These are phyloP conservation scores for Pseudonitzschia multistriata DNA, from an alignment of 108 stramenopile species.

Conservation along the genomic window DNA sequence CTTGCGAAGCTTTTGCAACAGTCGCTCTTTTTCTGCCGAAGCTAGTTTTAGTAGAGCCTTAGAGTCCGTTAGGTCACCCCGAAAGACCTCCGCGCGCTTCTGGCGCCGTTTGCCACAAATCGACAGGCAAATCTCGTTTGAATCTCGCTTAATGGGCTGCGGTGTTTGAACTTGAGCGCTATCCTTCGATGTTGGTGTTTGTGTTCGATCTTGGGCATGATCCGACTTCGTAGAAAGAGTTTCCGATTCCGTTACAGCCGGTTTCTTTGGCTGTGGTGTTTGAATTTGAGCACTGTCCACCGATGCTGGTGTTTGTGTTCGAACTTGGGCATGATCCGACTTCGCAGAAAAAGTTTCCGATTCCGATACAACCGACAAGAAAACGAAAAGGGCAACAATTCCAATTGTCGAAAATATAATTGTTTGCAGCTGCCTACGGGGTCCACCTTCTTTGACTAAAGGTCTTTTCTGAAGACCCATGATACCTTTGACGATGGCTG, in stretches of 20 bases:
- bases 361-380: slow-evolving; percentile 5
- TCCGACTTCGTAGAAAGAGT: not conserved
- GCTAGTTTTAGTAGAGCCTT: slow-evolving; percentile 11
- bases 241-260: slow-evolving; percentile 1
- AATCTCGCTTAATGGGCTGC: too few relatives aligned
- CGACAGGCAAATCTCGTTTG: not conserved
- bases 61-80: slow-evolving; percentile 23
- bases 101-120: not conserved
- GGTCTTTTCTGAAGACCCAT: not conserved
- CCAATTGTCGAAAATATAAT: not conserved
- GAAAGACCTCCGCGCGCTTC: slow-evolving; percentile 10
- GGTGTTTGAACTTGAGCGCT: not conserved
- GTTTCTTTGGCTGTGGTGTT: not conserved
- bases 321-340: not conserved
- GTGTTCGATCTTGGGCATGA: not conserved
- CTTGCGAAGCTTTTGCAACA: slow-evolving; percentile 15
- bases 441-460: not conserved
- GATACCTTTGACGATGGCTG: not conserved
- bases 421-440: not conserved
- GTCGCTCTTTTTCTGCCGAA: slow-evolving; percentile 13
- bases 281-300: not conserved
- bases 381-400: not conserved
- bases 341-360: slow-evolving; percentile 1
- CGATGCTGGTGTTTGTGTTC: too few relatives aligned
- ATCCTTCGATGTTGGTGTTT: too few relatives aligned